phyloP scores from a whole-genome alignment of 2,329 filamentous ascomycete genomes.

The Aulographum hederae region DNA sequence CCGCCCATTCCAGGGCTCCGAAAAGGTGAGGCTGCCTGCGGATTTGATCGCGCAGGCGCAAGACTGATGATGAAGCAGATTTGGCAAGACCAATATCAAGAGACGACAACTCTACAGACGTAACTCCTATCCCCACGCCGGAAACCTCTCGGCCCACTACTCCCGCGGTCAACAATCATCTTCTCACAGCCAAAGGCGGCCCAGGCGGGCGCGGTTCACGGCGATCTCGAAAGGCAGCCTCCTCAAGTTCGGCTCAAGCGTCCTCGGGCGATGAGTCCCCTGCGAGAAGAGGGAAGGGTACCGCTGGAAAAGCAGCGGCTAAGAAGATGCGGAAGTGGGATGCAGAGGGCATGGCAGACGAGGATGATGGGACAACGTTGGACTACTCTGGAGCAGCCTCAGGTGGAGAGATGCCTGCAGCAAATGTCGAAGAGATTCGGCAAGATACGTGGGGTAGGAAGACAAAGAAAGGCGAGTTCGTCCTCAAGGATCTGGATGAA shows the following conservation, averaged over 20 bases:
- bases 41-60: no score
- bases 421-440: slow-evolving; percentile 51
- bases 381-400: slow-evolving; percentile 67
- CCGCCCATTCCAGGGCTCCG: slow-evolving; percentile 29
- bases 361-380: slow-evolving; percentile 60
- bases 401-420: slow-evolving; percentile 34
- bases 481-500: slow-evolving; percentile 81
- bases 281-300: slow-evolving; percentile 19
- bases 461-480: slow-evolving; percentile 78
- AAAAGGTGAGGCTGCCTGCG: no score
- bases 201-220: slow-evolving; percentile 57
- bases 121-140: slow-evolving; percentile 51
- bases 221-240: slow-evolving; percentile 54
- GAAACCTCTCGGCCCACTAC: slow-evolving; percentile 65
- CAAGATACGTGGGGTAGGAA: slow-evolving; percentile 69
- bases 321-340: slow-evolving; percentile 92
- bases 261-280: slow-evolving; percentile 74
- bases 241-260: slow-evolving; percentile 34
- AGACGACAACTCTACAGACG: slow-evolving; percentile 52
- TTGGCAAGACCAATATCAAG: no score
- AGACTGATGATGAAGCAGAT: no score
- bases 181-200: slow-evolving; percentile 49
- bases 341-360: slow-evolving; percentile 70
- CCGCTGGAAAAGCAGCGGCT: slow-evolving; percentile 36
- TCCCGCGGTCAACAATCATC: slow-evolving; percentile 45